These are phyloP conservation scores for Priceomyces melissophilus DNA, from an alignment of 805 yeast species.

Conservation along the genomic window DNA sequence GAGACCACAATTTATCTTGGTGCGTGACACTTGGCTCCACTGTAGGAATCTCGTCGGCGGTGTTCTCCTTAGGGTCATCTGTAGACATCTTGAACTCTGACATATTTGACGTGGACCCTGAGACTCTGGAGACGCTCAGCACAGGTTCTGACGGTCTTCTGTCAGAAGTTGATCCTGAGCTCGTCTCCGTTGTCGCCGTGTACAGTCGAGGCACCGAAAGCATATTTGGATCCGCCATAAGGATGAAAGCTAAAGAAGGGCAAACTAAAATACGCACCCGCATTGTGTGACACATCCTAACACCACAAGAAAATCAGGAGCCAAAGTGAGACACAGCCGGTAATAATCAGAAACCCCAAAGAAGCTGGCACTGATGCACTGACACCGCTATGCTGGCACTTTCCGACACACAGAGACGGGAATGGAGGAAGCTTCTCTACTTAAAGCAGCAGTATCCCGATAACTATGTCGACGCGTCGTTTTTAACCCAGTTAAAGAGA, in stretches of 20 bases:
- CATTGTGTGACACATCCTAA: no score
- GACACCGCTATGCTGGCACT: no score
- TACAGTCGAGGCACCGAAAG: slow-evolving; percentile 14
- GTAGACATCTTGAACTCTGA: slow-evolving; percentile 8
- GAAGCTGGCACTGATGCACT: no score
- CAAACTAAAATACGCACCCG: no score
- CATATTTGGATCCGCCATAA: no score
- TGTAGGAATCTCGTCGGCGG: slow-evolving; percentile 49
- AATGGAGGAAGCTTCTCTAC: slow-evolving; percentile 87
- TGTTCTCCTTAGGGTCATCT: slow-evolving; percentile 10
- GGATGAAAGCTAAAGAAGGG: no score
- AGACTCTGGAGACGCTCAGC: slow-evolving; percentile 14
- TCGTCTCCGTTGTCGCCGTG: slow-evolving; percentile 8
- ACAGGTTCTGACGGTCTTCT: slow-evolving; percentile 11
- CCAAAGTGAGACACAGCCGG: no score
- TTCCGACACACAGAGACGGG: no score
- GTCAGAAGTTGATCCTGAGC: slow-evolving; percentile 9
- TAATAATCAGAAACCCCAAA: no score
- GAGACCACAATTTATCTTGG: slow-evolving; percentile 83
- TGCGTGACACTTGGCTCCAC: slow-evolving; percentile 59
- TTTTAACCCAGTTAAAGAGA: slow-evolving; percentile 73
- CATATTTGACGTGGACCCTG: slow-evolving; percentile 14
- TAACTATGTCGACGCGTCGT: slow-evolving; percentile 80
- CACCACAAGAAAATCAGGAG: no score
- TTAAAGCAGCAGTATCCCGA: slow-evolving; percentile 84